Conservation (phyloP, 495 filamentous ascomycete species). For the Penicillium maclennaniae region DNA sequence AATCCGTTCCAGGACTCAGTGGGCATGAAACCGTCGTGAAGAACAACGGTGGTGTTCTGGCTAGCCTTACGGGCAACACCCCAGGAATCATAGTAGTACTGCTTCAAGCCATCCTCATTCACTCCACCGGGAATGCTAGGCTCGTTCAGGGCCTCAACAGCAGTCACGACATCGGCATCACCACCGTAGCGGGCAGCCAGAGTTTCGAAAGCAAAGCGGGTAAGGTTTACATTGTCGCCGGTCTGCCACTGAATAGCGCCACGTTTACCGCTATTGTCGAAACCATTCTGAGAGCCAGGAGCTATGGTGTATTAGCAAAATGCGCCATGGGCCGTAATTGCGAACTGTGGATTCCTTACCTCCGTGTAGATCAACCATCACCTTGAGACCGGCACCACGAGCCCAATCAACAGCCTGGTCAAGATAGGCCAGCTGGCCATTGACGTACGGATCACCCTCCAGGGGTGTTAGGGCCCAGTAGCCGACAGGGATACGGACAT, state of each 20-base stretch:
- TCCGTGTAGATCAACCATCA: slow-evolving; percentile 69
- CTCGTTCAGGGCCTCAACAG: slow-evolving; percentile 73
- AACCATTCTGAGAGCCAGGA: slow-evolving; percentile 78
- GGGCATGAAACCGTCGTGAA: slow-evolving; percentile 67
- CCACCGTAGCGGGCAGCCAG: slow-evolving; percentile 57
- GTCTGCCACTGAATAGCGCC: slow-evolving; percentile 63
- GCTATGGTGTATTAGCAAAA: slow-evolving; percentile 36
- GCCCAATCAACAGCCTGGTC: slow-evolving; percentile 70
- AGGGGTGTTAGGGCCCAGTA: slow-evolving; percentile 67
- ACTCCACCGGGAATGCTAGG: slow-evolving; percentile 54
- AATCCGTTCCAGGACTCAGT: slow-evolving; percentile 69
- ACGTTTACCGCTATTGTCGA: slow-evolving; percentile 68
- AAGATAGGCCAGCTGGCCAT: slow-evolving; percentile 65
- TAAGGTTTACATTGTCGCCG: slow-evolving; percentile 53
- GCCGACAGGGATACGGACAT: slow-evolving; percentile 74
- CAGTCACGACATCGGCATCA: slow-evolving; percentile 62
- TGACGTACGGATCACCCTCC: slow-evolving; percentile 64
- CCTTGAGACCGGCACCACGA: slow-evolving; percentile 54
- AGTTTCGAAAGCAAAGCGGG: slow-evolving; percentile 53
- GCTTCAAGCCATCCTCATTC: slow-evolving; percentile 46
- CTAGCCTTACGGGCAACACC: slow-evolving; percentile 49
- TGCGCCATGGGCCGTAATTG: not conserved
- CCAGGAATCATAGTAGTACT: slow-evolving; percentile 64
- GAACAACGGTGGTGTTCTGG: slow-evolving; percentile 52
- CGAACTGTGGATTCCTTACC: slow-evolving; percentile 37